A percentile compares a stretch with the other conserved stretches of the same genome.
phyloP scores from a whole-genome alignment of 169 alveolate genomes.

The Amoebophrya sp. region DNA sequence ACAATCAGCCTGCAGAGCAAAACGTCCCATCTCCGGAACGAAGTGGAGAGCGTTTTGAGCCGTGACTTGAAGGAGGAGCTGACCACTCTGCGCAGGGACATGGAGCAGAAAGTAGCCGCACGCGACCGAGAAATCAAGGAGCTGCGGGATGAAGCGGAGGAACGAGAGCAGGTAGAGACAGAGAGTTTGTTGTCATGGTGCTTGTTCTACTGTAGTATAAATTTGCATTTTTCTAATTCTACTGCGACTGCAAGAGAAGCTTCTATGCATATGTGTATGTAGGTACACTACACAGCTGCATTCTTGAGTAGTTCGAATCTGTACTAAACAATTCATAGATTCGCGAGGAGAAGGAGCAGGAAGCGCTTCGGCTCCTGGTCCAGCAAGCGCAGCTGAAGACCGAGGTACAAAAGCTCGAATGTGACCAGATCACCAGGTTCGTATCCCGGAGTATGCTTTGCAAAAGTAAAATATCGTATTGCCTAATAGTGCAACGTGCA shows the following conservation, averaged over 20 bases:
- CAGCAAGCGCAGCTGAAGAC: slow-evolving; percentile 19
- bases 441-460: too few species aligned
- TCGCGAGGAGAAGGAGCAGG: not conserved
- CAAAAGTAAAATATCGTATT: too few species aligned
- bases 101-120: not conserved
- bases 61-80: not conserved
- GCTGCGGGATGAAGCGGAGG: not conserved
- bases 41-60: not conserved
- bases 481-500: too few species aligned
- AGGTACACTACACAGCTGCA: too few species aligned
- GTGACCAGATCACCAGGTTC: not conserved
- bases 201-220: too few species aligned
- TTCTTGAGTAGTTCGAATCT: too few species aligned
- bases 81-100: not conserved
- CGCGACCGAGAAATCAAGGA: not conserved
- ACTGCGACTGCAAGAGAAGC: too few species aligned
- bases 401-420: not conserved
- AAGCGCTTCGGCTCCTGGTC: not conserved
- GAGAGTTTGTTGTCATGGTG: too few species aligned
- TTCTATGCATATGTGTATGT: too few species aligned
- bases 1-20: too few species aligned
- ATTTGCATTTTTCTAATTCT: too few species aligned
- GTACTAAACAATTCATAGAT: too few species aligned
- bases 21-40: not conserved
- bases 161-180: not conserved